A percentile compares a stretch with the other conserved stretches of the same genome.
phyloP scores from a whole-genome alignment of 495 filamentous ascomycete genomes.

The Hyphodiscus hymeniophilus region DNA sequence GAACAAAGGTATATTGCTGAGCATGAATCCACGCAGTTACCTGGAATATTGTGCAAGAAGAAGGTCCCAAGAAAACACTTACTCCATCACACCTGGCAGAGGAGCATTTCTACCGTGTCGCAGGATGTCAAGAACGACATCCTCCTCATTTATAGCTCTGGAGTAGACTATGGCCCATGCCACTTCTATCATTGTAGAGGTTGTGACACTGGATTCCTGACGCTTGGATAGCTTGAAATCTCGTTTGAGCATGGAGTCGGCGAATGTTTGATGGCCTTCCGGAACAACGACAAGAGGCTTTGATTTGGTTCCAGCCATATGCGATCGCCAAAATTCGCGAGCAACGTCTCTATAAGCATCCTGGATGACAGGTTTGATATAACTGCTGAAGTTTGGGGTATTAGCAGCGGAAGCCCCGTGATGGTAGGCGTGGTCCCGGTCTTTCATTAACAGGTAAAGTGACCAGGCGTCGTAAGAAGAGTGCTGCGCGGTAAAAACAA shows the following conservation, averaged over 20 bases:
- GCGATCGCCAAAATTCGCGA: not conserved
- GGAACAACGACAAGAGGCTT: not conserved
- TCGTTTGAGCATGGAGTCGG: not conserved
- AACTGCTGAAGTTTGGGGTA: not conserved
- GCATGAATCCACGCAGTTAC: too few species aligned
- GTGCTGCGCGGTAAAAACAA: not conserved
- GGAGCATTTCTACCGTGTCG: conserved; percentile 46
- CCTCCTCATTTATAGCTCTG: conserved; percentile 33
- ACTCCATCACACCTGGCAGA: conserved; percentile 39
- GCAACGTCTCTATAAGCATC: not conserved
- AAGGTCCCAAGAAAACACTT: too few species aligned
- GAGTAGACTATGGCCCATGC: conserved; percentile 46
- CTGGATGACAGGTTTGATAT: not conserved
- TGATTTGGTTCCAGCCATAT: not conserved
- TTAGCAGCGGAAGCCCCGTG: not conserved
- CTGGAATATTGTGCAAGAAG: too few species aligned
- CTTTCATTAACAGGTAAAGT: not conserved
- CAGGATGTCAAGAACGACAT: conserved; percentile 48
- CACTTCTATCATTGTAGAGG: conserved; percentile 42
- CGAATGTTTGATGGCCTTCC: too few species aligned
- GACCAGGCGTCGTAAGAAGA: conserved; percentile 1
- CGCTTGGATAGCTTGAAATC: conserved; percentile 3
- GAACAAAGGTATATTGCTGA: too few species aligned
- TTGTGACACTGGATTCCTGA: conserved; percentile 24
- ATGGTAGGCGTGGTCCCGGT: not conserved